Evolutionary conservation across 1,284 basidiomycete species (phyloP).

Genomic region (Pseudozyma pruni): DNA sequence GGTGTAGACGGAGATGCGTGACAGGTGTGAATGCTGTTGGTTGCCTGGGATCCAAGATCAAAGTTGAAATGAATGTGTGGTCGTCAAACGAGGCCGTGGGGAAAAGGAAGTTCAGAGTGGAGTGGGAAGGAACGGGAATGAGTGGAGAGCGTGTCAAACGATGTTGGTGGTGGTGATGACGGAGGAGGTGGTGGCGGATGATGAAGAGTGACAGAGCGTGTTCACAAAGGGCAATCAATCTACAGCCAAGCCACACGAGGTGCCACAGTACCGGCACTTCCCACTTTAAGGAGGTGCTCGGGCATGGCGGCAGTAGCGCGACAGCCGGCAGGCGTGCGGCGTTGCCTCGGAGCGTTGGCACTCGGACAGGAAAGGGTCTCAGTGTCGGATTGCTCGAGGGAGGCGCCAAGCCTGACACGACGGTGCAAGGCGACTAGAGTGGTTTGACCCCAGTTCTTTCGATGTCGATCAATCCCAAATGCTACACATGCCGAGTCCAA

Average conservation of each 20-base stretch:
- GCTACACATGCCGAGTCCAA: conserved; percentile 15
- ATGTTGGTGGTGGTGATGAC: conserved; percentile 8
- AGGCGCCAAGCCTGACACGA: neutral
- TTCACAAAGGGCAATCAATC: conserved; percentile 3
- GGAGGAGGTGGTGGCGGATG: neutral
- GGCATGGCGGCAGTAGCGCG: neutral
- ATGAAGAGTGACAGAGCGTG: neutral
- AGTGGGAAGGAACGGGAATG: conserved; percentile 1
- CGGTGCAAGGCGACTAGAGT: no score
- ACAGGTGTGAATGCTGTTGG: conserved; percentile 7
- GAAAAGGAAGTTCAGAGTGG: conserved; percentile 5
- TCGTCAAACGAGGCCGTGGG: neutral
- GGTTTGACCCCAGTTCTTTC: neutral
- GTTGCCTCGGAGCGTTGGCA: neutral
- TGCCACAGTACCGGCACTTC: no score
- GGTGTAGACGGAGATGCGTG: conserved; percentile 5
- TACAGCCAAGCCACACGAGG: no score
- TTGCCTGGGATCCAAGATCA: conserved; percentile 2
- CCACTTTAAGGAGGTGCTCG: no score
- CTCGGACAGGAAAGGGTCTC: neutral
- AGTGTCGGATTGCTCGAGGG: conserved; percentile 14
- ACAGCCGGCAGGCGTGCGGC: neutral
- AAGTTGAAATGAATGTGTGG: conserved; percentile 24
- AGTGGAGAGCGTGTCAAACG: conserved; percentile 11
- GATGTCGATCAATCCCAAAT: conserved; percentile 18